Evolutionary conservation across 1,284 basidiomycete species (phyloP).

Genomic region (Hemileia vastatrix): DNA sequence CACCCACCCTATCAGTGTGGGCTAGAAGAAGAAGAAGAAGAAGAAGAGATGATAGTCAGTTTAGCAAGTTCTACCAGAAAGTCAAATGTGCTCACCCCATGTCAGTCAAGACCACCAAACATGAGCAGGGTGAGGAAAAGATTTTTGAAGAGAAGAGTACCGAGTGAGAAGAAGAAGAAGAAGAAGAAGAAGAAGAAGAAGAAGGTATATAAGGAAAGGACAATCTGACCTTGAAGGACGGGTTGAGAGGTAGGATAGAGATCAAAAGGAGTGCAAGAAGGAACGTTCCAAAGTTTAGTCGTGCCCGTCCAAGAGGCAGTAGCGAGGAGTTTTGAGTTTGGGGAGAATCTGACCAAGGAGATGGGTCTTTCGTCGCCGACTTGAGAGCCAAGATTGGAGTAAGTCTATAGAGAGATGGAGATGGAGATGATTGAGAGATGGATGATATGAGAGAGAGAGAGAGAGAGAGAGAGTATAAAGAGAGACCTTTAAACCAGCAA

Average conservation of each 20-base stretch:
- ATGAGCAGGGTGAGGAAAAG: not conserved
- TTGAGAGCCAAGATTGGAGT: slow-evolving; percentile 87
- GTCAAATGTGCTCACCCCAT: too few relatives aligned
- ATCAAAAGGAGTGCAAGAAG: slow-evolving; percentile 50
- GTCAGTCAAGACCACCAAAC: too few relatives aligned
- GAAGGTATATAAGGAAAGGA: slow-evolving; percentile 5
- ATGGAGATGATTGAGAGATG: not conserved
- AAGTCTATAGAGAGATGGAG: slow-evolving; percentile 54
- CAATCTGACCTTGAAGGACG: not conserved
- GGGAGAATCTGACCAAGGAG: slow-evolving; percentile 86
- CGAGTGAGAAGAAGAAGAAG: not conserved
- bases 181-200: slow-evolving; percentile 11
- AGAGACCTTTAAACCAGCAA: slow-evolving; percentile 73
- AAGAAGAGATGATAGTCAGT: not conserved
- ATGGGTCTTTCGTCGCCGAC: slow-evolving; percentile 93
- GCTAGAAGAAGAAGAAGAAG: slow-evolving; percentile 48
- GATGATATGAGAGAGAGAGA: slow-evolving; percentile 19
- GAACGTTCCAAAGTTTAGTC: slow-evolving; percentile 89
- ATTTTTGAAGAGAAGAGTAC: not conserved
- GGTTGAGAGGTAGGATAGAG: slow-evolving; percentile 4
- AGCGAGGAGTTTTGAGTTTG: slow-evolving; percentile 73
- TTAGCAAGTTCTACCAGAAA: not conserved
- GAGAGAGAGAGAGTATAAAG: not conserved
- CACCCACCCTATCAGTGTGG: slow-evolving; percentile 83
- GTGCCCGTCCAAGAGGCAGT: slow-evolving; percentile 94